These are phyloP conservation scores for Colletotrichum sp. DNA, from an alignment of 2,329 filamentous ascomycete genomes.

Conservation along the genomic window DNA sequence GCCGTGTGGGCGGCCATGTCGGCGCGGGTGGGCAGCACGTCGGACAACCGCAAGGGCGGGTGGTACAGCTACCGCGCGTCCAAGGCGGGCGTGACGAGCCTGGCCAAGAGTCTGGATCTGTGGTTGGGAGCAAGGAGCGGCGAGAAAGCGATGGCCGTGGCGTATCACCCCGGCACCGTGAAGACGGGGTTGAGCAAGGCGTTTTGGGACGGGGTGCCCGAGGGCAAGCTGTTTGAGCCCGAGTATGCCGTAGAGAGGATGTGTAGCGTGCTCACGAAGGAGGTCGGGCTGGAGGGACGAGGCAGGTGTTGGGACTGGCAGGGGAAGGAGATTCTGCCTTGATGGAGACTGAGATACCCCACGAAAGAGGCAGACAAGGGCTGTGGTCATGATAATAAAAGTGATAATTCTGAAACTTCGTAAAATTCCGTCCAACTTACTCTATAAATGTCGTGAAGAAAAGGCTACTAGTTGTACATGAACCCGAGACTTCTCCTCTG, in stretches of 20 bases:
- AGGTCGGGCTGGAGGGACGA: conserved; percentile 55
- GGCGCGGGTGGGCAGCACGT: conserved; percentile 76
- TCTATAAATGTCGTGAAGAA: conserved; percentile 5
- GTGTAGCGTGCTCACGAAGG: conserved; percentile 58
- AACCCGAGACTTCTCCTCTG: conserved; percentile 1
- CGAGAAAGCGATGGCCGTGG: conserved; percentile 69
- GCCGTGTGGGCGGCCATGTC: conserved; percentile 78
- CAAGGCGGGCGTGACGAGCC: conserved; percentile 75
- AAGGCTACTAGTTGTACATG: conserved; percentile 12
- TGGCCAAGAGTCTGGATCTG: conserved; percentile 75
- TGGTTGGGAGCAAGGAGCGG: conserved; percentile 62
- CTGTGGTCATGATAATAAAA: too few relatives aligned
- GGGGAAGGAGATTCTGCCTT: conserved; percentile 66
- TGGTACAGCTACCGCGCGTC: conserved; percentile 84
- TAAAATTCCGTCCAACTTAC: neutral
- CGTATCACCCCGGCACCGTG: conserved; percentile 82
- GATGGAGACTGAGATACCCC: neutral
- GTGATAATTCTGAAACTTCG: neutral
- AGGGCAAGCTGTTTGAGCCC: conserved; percentile 67
- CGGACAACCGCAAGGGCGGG: conserved; percentile 75
- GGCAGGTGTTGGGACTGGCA: conserved; percentile 75
- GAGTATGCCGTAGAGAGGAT: conserved; percentile 71
- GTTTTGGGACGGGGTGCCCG: conserved; percentile 71
- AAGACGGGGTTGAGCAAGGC: conserved; percentile 74
- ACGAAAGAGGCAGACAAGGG: too few relatives aligned